Conservation (phyloP, 768 basidiomycete genomes). For the Mycena olivaceomarginata region DNA sequence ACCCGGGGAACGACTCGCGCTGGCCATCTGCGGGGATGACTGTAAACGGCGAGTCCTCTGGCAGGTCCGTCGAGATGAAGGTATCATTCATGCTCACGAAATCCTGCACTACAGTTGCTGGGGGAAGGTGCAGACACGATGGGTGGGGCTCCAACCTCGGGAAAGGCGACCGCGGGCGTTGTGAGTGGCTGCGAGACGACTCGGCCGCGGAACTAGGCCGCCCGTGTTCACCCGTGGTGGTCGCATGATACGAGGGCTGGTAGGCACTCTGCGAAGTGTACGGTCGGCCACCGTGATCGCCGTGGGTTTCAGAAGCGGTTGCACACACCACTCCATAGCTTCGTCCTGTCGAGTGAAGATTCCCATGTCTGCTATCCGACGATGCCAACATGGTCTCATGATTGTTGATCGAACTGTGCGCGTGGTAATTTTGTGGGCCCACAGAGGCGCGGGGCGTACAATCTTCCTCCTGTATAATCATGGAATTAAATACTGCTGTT, state of each 20-base stretch:
- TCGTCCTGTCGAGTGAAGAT: not conserved
- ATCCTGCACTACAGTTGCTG: not conserved
- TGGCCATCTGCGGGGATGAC: not conserved
- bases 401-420: constrained; percentile 15
- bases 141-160: not conserved
- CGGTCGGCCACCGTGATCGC: not conserved
- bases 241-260: constrained; percentile 14
- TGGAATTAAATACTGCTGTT: no score
- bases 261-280: constrained; percentile 11
- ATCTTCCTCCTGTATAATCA: no score
- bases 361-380: not conserved
- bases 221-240: not conserved
- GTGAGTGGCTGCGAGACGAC: not conserved
- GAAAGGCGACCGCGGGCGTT: not conserved
- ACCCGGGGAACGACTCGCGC: not conserved
- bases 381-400: not conserved
- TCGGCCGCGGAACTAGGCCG: not conserved
- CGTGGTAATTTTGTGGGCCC: constrained; percentile 14
- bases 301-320: not conserved
- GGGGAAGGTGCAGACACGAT: not conserved
- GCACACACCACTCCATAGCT: not conserved
- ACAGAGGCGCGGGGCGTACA: no score
- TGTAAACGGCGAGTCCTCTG: constrained; percentile 19
- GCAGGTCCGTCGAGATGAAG: constrained; percentile 17
- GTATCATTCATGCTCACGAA: constrained; percentile 31